Base-by-base conservation (phyloP, 345 rosid genomes). In the Moricandia arvensis region DNA sequence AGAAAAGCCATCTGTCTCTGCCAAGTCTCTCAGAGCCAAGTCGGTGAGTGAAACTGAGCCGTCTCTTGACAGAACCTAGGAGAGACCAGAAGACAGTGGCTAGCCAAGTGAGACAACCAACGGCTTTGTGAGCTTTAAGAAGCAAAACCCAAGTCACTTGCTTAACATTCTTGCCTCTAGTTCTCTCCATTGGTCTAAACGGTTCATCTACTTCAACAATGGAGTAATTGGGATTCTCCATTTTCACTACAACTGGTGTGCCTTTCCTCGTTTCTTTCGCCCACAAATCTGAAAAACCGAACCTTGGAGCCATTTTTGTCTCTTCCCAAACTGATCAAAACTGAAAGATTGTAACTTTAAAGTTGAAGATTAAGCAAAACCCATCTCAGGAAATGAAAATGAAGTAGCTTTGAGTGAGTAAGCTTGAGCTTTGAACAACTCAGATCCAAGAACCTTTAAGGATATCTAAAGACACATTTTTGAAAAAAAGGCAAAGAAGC, bases 131-230 rank as follows among this genome's bases (percentile, higher is more conserved):
- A 82, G 96, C 97, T 71, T 87, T 88, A 59, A 92, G 96, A 49
- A 92, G 93, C 75, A 92, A 72, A 70, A 92, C 93, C 97, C 97
- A 92, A 8, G 89, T 90, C 41, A 90, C 91, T 74, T 92, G 96
- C 81, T 86, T 92, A 0, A 90, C 96, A 55, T 90, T 92, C 72
- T 90, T 90, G 79, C 89, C 93, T 80, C 97, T 81, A 73, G 82
- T 86, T 82, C 81, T 92, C 76, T 90, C 97, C 49, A 88, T 85
- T 0, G 92, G 92, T 79, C 78, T 67, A 72, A 92, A 92, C 75
- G 94, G 97, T 47, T 87, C 94, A 30, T 90, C 80, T 61, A 90
- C 86, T 85, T 92, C 97, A 13, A 90, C 87, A 6, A 88, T 87
- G 3, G 97, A 90, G 83, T 83, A 88, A 73, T 84, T 90, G 6